A percentile compares a stretch with the other conserved stretches of the same genome.
Conservation (phyloP, 2,329 filamentous ascomycete genomes). For the Conoideocrella luteorostrata region DNA sequence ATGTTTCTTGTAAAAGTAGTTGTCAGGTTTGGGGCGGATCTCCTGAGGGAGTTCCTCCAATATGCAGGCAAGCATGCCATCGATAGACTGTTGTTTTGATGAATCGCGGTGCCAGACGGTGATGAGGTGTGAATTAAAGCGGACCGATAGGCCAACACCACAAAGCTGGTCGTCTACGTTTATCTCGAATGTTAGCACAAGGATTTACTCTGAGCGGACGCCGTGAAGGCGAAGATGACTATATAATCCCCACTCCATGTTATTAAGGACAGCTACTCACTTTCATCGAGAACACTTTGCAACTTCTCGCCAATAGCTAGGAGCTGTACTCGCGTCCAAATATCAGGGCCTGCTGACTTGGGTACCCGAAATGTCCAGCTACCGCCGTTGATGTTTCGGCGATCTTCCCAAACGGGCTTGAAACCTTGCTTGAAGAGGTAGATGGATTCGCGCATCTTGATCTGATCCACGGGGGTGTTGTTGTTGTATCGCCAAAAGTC, state of each 20-base stretch:
- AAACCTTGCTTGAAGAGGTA: conserved; percentile 77
- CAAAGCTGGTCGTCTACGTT: conserved; percentile 73
- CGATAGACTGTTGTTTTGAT: conserved; percentile 70
- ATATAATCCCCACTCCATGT: no score
- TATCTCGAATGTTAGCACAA: not conserved
- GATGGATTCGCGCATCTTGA: conserved; percentile 70
- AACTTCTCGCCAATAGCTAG: conserved; percentile 78
- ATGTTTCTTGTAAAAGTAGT: conserved; percentile 85
- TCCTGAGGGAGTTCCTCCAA: conserved; percentile 67
- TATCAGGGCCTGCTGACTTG: conserved; percentile 64
- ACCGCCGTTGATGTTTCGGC: conserved; percentile 77
- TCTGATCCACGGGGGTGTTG: conserved; percentile 69
- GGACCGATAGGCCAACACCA: conserved; percentile 78
- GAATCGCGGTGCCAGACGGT: conserved; percentile 91
- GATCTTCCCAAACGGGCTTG: conserved; percentile 75
- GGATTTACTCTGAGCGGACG: no score
- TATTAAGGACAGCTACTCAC: conserved; percentile 38
- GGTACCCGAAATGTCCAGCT: conserved; percentile 89
- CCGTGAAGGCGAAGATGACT: no score
- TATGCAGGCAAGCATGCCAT: conserved; percentile 66
- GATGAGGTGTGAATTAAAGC: conserved; percentile 84
- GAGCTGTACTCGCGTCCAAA: conserved; percentile 77
- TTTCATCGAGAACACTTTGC: conserved; percentile 64
- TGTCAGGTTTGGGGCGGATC: conserved; percentile 62
- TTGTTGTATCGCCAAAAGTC: conserved; percentile 82